phyloP scores from a whole-genome alignment of 2,329 filamentous ascomycete species.

The Pyrenophora tritici-repentis region DNA sequence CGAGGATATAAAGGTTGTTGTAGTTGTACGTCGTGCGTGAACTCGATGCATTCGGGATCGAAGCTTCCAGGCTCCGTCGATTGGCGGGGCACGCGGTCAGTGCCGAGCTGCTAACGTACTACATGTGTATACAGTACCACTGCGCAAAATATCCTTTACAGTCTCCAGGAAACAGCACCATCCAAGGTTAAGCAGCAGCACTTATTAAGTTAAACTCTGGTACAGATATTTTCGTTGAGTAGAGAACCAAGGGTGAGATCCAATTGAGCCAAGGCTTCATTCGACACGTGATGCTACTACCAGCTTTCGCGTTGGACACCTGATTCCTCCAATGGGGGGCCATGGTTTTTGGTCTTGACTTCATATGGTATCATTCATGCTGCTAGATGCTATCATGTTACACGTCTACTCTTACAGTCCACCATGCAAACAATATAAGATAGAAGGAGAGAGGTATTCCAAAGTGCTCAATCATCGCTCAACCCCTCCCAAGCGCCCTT shows the following conservation, averaged over 20 bases:
- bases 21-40: conserved; percentile 9
- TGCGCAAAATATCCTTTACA: too few relatives aligned
- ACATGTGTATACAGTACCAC: too few relatives aligned
- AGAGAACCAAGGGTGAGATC: too few relatives aligned
- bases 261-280: too few relatives aligned
- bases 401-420: conserved; percentile 36
- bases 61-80: conserved; percentile 30
- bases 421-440: conserved; percentile 24
- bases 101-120: conserved; percentile 20
- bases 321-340: neutral
- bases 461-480: conserved; percentile 30
- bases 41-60: conserved; percentile 20
- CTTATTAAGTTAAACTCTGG: too few relatives aligned
- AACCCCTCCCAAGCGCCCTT: conserved; percentile 42
- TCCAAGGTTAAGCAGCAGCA: too few relatives aligned
- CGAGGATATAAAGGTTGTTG: conserved; percentile 1
- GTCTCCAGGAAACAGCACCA: too few relatives aligned
- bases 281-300: too few relatives aligned
- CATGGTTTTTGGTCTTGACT: neutral
- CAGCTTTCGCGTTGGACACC: neutral
- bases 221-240: too few relatives aligned
- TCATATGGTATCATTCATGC: conserved; percentile 21
- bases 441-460: conserved; percentile 28
- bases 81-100: conserved; percentile 21
- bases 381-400: conserved; percentile 29